These are phyloP conservation scores for Penicillium lagena DNA, from an alignment of 495 filamentous ascomycete genomes.

Conservation along the genomic window DNA sequence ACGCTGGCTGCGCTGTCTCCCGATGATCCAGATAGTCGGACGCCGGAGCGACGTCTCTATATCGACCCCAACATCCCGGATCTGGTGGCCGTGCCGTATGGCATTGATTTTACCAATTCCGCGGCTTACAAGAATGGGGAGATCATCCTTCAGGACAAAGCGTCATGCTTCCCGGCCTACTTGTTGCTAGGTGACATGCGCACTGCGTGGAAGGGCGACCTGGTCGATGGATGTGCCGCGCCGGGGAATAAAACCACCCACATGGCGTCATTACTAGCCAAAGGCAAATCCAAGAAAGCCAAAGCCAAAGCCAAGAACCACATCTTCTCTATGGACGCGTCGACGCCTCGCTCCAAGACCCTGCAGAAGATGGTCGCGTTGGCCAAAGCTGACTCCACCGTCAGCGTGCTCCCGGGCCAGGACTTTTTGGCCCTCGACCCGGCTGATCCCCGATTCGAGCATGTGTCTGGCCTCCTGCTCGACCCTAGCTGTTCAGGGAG, in stretches of 20 bases:
- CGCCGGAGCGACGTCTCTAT: constrained; percentile 33
- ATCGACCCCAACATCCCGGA: constrained; percentile 76
- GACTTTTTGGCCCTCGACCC: constrained; percentile 80
- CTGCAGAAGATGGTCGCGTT: constrained; percentile 74
- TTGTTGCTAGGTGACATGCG: constrained; percentile 51
- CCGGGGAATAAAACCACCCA: constrained; percentile 98
- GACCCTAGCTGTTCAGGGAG: constrained; percentile 94
- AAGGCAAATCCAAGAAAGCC: constrained; percentile 17
- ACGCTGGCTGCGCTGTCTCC: constrained; percentile 37
- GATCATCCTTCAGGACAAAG: constrained; percentile 92
- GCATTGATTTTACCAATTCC: constrained; percentile 58
- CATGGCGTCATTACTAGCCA: constrained; percentile 63
- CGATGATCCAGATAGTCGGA: constrained; percentile 14
- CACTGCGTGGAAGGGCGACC: constrained; percentile 49
- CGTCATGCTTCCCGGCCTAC: constrained; percentile 91
- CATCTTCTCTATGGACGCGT: constrained; percentile 40
- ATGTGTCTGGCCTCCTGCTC: constrained; percentile 69
- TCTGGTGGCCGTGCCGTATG: constrained; percentile 69
- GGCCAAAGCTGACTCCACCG: constrained; percentile 61
- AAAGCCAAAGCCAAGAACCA: constrained; percentile 20
- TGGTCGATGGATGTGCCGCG: constrained; percentile 87
- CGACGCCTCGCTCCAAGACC: constrained; percentile 52
- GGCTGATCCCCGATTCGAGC: constrained; percentile 35
- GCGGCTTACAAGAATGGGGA: constrained; percentile 66
- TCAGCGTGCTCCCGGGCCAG: constrained; percentile 58